A percentile compares a stretch with the other conserved stretches of the same genome.
phyloP scores from a whole-genome alignment of 305 asterid genomes.

The Fraxinus platypoda region DNA sequence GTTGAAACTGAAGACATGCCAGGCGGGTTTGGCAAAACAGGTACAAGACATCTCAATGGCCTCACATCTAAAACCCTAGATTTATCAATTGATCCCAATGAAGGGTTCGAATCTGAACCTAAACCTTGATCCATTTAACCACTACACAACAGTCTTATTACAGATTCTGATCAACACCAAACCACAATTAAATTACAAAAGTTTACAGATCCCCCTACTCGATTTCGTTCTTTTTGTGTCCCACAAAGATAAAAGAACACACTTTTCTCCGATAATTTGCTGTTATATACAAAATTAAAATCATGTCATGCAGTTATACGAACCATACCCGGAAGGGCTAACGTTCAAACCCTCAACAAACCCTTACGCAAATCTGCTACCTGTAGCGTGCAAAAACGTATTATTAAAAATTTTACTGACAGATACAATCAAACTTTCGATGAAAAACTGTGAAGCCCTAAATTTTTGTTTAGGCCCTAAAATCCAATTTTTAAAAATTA shows the following conservation, averaged over 20 bases:
- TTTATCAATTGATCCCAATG: conserved; percentile 52
- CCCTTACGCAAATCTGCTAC: conserved; percentile 17
- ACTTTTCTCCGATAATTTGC: background rate
- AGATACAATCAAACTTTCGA: conserved; percentile 6
- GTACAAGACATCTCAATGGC: conserved; percentile 77
- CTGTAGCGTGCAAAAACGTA: conserved; percentile 37
- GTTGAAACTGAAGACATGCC: conserved; percentile 50
- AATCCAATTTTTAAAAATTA: conserved; percentile 14
- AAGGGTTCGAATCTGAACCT: conserved; percentile 44
- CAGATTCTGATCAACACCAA: conserved; percentile 9
- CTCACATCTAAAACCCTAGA: conserved; percentile 65
- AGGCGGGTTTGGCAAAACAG: conserved; percentile 66
- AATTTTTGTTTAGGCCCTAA: conserved; percentile 24
- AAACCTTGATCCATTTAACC: conserved; percentile 65
- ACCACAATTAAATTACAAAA: conserved; percentile 6
- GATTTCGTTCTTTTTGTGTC: background rate
- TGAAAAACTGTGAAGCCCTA: conserved; percentile 31
- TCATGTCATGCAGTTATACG: conserved; percentile 19
- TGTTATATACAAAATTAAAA: background rate
- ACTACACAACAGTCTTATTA: conserved; percentile 16
- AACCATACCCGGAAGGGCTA: conserved; percentile 7
- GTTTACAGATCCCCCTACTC: background rate
- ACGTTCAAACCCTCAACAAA: conserved; percentile 9
- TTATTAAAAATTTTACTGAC: conserved; percentile 7
- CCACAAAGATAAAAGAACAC: background rate